Base-by-base conservation (phyloP, 2,329 filamentous ascomycete genomes). In the Boeremia lycopersici region DNA sequence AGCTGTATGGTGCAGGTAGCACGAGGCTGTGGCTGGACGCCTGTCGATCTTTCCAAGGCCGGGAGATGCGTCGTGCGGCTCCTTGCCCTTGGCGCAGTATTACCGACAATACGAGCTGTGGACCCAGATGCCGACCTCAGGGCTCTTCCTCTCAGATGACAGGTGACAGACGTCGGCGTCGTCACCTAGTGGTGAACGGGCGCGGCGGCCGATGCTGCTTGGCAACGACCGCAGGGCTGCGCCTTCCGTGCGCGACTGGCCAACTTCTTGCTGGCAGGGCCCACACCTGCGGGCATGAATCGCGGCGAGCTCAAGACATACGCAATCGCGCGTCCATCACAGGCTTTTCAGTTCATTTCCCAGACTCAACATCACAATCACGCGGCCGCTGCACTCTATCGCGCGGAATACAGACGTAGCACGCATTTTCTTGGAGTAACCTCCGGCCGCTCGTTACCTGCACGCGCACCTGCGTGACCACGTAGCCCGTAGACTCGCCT, bases 381-480 rank as follows among this genome's bases (percentile, higher is more conserved):
- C 46, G 50, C 41, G 26, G 23, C 30, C 31, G 23, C 35, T 19
- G 41, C 26, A 47, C 44, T 25, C 42, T 47, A 51, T 46, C 48
- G 39, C 38, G 53, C 53, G 38, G 29, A 15, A 29, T 48, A 36
- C 58, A 3, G n/a, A 47, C 42, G 33, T 53, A 41, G 47, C 33
- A 55, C 52, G 43, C 49, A 53, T 49, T 39, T 8, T 29, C 46
- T 50, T 54, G 41, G 59, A 48, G 57, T 44, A 48, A 53, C 51
- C 53, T 61, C 58, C 59, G 47, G 46, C 51, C 60, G 58, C 59
- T 69, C 63, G 59, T 67, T 65, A 64, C 60, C 55, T 59, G 50
- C 57, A 43, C 61, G 47, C 59, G 34, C 53, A 46, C 42, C 47
- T 29, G 39, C 45, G 57, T 56, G 53, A 62, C 61, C 56, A 64